Base-by-base conservation (phyloP, 2,329 filamentous ascomycete species). In the Zarea fungicola region DNA sequence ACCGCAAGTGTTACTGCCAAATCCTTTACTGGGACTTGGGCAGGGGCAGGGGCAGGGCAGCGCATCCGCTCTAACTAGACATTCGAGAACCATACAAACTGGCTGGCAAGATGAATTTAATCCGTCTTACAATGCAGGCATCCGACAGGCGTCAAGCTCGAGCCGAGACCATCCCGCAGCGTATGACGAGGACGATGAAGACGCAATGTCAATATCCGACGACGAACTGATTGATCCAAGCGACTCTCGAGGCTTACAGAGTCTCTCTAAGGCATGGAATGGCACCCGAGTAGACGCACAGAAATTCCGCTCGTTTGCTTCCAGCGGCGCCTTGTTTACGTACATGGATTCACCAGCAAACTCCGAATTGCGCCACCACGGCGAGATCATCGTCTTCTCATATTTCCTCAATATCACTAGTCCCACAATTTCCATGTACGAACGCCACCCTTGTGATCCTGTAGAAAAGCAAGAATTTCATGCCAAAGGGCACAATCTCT, bases 341-440 rank as follows among this genome's bases (percentile, higher is more conserved):
- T 90, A 91, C 57, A 74, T 76, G 34, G 84, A 85, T 5, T 80
- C 81, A 1, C 76, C 81, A 4, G 69, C 76, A 19, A 80, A 80
- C 26, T 85, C 84, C 32, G 91, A 93, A 26, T 71, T 96, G 23
- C 87, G 84, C 56, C 89, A 96, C 55, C 78, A 82, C 3, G 84
- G 85, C 54, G 92, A 89, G 10, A 85, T 89, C 13, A 79, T 84
- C 25, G 83, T 96, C 6, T 97, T 97, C 64, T 85, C 85, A 64
- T 90, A 97, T 66, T 97, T 96, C 64, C 83, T 97, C 40, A 86
- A 89, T 56, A 85, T 93, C 6, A 95, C 90, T 2, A 91, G 86
- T 0, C 88, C 90, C 1, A 87, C 81, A 55, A 80, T 97, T 62
- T 95, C 91, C 1, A 77, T 95, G 23, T 96, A 89, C 62, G 91